Conservation (phyloP, 2,329 filamentous ascomycete genomes). For the Clonostachys rosea region DNA sequence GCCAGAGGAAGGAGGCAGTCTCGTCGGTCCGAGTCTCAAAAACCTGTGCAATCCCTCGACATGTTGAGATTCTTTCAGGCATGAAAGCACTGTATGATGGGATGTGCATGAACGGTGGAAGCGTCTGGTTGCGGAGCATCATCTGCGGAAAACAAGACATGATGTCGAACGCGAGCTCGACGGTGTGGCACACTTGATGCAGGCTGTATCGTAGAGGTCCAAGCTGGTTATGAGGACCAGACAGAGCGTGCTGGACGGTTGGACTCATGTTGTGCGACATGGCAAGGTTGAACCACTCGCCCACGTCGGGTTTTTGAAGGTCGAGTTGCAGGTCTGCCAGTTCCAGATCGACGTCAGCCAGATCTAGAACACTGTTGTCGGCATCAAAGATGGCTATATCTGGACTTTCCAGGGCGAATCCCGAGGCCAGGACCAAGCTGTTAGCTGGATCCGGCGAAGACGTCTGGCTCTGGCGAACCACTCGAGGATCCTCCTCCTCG, state of each 20-base stretch:
- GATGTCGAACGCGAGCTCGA: conserved; percentile 12
- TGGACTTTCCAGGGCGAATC: background rate
- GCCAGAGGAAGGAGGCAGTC: conserved; percentile 16
- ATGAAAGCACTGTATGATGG: conserved; percentile 12
- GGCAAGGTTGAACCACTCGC: background rate
- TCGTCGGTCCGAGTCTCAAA: conserved; percentile 14
- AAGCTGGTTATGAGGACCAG: background rate
- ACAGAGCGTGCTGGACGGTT: background rate
- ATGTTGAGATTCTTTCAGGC: conserved; percentile 13
- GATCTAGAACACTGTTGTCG: background rate
- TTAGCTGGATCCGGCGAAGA: no score
- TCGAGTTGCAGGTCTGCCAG: background rate
- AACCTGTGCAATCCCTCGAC: conserved; percentile 14
- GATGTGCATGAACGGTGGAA: conserved; percentile 22
- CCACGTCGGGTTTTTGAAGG: background rate
- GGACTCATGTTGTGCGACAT: background rate
- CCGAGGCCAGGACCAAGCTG: no score
- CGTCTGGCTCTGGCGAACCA: no score
- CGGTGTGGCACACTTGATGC: conserved; percentile 7
- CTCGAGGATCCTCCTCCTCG: background rate
- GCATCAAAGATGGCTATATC: background rate
- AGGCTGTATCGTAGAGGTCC: conserved; percentile 4
- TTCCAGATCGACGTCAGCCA: background rate
- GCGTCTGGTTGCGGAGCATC: conserved; percentile 20
- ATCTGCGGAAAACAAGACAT: conserved; percentile 19